Evolutionary conservation across 2,329 filamentous ascomycete species (phyloP).

Genomic region (Chrysoporthe austroafricana): DNA sequence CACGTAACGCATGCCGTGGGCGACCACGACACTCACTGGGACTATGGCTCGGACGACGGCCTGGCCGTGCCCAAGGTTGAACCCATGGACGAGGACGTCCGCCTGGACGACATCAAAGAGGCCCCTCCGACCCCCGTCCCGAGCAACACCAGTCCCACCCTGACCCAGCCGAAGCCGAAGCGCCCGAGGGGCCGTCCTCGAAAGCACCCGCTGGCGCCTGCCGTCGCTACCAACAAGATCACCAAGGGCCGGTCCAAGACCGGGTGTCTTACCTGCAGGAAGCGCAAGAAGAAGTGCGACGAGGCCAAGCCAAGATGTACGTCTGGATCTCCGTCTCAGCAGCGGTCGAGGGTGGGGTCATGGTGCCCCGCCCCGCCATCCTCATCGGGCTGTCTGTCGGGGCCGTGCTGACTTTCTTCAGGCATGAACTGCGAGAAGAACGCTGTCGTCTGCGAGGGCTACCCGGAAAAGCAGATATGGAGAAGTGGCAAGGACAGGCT

Average conservation of each 20-base stretch:
- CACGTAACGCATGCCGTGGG: constrained; percentile 22
- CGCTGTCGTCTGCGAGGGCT: constrained; percentile 87
- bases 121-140: constrained; percentile 41
- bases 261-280: constrained; percentile 69
- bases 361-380: no score
- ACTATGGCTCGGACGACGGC: constrained; percentile 50
- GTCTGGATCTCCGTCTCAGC: constrained; percentile 34
- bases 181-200: constrained; percentile 78
- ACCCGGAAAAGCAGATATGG: constrained; percentile 85
- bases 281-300: constrained; percentile 74
- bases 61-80: constrained; percentile 59
- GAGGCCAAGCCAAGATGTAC: constrained; percentile 69
- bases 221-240: constrained; percentile 65
- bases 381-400: neutral
- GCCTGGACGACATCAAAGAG: constrained; percentile 56
- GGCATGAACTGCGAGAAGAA: constrained; percentile 92
- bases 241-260: constrained; percentile 78
- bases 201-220: constrained; percentile 73
- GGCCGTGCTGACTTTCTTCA: constrained; percentile 38
- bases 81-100: constrained; percentile 59
- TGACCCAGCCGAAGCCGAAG: constrained; percentile 52
- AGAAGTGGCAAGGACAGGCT: constrained; percentile 79
- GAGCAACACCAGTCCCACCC: constrained; percentile 30
- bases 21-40: constrained; percentile 49
- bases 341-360: neutral